A percentile compares a stretch with the other conserved stretches of the same genome.
phyloP scores from a whole-genome alignment of 306 rosid species.

The Inga leiocalycina region DNA sequence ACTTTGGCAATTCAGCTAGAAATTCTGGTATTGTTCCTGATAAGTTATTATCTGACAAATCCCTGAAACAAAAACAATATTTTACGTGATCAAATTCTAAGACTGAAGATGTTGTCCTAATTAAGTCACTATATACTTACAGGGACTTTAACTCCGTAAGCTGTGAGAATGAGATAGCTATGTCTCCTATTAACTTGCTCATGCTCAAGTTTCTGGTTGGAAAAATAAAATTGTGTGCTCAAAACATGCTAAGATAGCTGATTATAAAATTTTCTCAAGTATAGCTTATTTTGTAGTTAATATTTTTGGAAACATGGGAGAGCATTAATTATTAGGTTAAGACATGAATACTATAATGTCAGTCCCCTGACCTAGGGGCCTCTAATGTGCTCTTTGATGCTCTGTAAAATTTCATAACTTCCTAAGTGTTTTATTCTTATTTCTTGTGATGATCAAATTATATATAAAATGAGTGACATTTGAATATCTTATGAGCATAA shows the following conservation, averaged over 20 bases:
- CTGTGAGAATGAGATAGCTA: background rate
- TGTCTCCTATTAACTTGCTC: background rate
- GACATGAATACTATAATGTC: background rate
- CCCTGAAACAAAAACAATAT: slow-evolving; percentile 19
- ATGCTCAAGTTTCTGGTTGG: slow-evolving; percentile 8
- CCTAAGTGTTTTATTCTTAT: too few species aligned
- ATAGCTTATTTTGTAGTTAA: background rate
- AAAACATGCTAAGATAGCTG: background rate
- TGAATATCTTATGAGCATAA: too few species aligned
- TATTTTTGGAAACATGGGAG: background rate
- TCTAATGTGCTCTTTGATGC: too few species aligned
- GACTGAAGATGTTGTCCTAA: background rate
- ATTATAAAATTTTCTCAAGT: background rate
- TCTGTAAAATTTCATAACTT: too few species aligned
- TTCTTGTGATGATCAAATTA: too few species aligned
- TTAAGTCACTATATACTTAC: background rate
- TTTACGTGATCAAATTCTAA: background rate
- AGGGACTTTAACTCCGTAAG: slow-evolving; percentile 7
- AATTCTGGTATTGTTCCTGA: slow-evolving; percentile 41
- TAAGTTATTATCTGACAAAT: slow-evolving; percentile 46
- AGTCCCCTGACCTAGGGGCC: too few species aligned
- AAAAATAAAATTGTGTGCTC: background rate
- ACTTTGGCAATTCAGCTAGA: slow-evolving; percentile 11
- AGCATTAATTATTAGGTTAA: background rate
- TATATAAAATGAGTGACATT: too few species aligned